Base-by-base conservation (phyloP, 306 rosid species). In the Quercus cerris region DNA sequence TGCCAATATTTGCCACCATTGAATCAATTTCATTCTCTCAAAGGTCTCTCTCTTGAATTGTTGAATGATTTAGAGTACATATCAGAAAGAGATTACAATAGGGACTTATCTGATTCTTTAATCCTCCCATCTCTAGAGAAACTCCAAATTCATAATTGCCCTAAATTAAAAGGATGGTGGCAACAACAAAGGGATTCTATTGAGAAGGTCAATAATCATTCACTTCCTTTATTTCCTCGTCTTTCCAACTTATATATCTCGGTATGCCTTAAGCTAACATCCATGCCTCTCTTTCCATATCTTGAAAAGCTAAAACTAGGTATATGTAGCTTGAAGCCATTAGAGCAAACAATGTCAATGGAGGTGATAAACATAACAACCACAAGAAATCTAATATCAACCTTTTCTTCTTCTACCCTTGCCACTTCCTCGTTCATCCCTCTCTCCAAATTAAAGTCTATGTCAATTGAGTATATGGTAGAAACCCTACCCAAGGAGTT, bases 121-220 rank as follows among this genome's bases (percentile, higher is more conserved):
- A 71, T 80, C 76, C 80, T 81, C 57, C 88, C 83, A 19, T 81
- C 83, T 46, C 31, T 77, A 38, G 17, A 49, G 54, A 13, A 49
- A 49, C 54, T 49, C 17, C 14, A 10, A 56, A 70, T 75, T 1
- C 0, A 0, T 0, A 0, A 0, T 1, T 85, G 85, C 64, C 14
- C 27, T 2, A 56, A 30, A 19, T 74, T 85, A 1, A 78, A 51
- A 49, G 85, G 88, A 14, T 85, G 88, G 88, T 3, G 74, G 75
- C 17, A 13, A 49, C 41, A 75, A 38, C 44, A 5, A 19, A 27
- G 4, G 19, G 6, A 23, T 70, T 23, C 28, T 22, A 1, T 8
- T 12, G 56, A 3, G 54, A 18, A 70, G 0, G 31, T 31, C 31
- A 30, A 62, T 62, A 8, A 49, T 49, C 46, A 38, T 38, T 38